Conservation (phyloP, 1,139 yeast species). For the Geotrichum klebahnii region DNA sequence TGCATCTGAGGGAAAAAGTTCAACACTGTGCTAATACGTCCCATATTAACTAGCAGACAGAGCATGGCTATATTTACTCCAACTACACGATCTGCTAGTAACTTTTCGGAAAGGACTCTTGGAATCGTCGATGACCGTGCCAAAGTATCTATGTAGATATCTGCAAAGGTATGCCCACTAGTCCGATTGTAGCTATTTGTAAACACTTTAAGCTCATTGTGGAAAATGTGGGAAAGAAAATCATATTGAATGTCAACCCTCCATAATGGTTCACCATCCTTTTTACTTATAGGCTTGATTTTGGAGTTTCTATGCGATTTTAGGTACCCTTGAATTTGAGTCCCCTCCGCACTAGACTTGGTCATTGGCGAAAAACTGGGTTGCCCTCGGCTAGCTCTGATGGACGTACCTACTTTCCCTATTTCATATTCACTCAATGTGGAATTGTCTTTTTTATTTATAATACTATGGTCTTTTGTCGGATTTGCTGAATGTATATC, state of each 20-base stretch:
- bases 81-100: constrained; percentile 52
- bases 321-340: too few species aligned
- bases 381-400: too few species aligned
- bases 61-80: constrained; percentile 80
- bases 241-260: constrained; percentile 84
- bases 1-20: constrained; percentile 97
- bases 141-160: constrained; percentile 73
- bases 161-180: constrained; percentile 62
- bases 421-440: too few species aligned
- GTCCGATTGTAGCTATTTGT: constrained; percentile 50
- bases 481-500: too few species aligned
- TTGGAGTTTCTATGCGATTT: too few species aligned
- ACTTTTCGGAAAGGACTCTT: constrained; percentile 71
- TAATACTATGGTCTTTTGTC: too few species aligned
- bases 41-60: constrained; percentile 82
- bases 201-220: constrained; percentile 62
- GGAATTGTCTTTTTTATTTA: too few species aligned
- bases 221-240: constrained; percentile 61
- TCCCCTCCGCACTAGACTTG: too few species aligned
- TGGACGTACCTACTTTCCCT: too few species aligned
- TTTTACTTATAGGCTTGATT: constrained; percentile 71
- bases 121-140: constrained; percentile 83
- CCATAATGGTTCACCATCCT: constrained; percentile 91
- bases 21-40: constrained; percentile 90
- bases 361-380: too few species aligned